Conservation (phyloP, 495 filamentous ascomycete genomes). For the Penicillium bovifimosum region DNA sequence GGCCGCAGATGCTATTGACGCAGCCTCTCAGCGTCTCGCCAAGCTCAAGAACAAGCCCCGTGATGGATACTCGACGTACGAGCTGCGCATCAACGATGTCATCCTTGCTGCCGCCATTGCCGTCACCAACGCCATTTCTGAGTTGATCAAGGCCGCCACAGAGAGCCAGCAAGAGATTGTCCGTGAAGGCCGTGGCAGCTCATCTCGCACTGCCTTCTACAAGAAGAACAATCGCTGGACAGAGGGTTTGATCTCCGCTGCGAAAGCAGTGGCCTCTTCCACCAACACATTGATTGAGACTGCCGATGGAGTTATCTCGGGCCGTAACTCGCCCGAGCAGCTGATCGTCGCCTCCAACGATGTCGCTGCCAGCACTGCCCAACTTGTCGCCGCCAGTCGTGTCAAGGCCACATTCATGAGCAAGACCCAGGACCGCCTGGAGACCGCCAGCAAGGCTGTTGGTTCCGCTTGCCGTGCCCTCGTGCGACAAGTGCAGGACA, state of each 20-base stretch:
- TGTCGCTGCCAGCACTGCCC: conserved; percentile 90
- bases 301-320: conserved; percentile 88
- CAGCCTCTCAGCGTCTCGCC: conserved; percentile 78
- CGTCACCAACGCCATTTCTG: conserved; percentile 92
- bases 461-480: conserved; percentile 80
- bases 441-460: conserved; percentile 88
- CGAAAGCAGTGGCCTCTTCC: conserved; percentile 86
- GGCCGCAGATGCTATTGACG: conserved; percentile 93
- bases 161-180: conserved; percentile 95
- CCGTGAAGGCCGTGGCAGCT: conserved; percentile 83
- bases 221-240: conserved; percentile 99
- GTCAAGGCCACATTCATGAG: conserved; percentile 98
- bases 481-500: conserved; percentile 88
- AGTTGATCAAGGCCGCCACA: conserved; percentile 94
- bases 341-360: conserved; percentile 97
- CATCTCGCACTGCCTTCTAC: conserved; percentile 93
- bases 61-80: conserved; percentile 93
- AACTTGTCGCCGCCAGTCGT: conserved; percentile 89
- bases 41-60: conserved; percentile 91
- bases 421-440: conserved; percentile 86
- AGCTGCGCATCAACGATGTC: conserved; percentile 87
- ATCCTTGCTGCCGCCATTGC: conserved; percentile 93
- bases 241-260: conserved; percentile 92
- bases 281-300: conserved; percentile 97
- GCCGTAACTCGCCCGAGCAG: conserved; percentile 89